Evolutionary conservation across 2,329 filamentous ascomycete genomes (phyloP).

Genomic region (Fusarium austroafricanum): DNA sequence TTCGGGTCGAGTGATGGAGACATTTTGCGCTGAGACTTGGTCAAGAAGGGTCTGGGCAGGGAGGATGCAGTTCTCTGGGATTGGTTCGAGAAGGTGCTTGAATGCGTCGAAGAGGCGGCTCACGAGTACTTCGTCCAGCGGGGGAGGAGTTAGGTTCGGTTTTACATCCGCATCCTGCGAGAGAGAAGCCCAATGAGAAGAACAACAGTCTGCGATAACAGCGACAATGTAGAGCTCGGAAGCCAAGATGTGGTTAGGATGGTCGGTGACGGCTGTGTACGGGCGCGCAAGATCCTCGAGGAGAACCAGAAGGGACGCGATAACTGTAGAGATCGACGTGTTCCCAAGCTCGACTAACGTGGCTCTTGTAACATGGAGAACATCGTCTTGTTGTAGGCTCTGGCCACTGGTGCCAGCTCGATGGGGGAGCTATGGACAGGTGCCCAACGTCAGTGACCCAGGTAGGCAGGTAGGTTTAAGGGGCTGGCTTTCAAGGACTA

Average conservation of each 20-base stretch:
- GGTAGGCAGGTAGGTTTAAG: neutral
- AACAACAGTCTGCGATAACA: slow-evolving; percentile 73
- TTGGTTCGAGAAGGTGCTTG: slow-evolving; percentile 67
- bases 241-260: slow-evolving; percentile 69
- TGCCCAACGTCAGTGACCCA: slow-evolving; percentile 52
- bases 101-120: slow-evolving; percentile 66
- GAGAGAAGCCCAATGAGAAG: slow-evolving; percentile 67
- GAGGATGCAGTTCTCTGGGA: slow-evolving; percentile 67
- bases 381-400: slow-evolving; percentile 69
- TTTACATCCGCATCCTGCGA: slow-evolving; percentile 45
- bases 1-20: slow-evolving; percentile 50
- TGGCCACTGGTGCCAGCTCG: slow-evolving; percentile 68
- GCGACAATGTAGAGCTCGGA: slow-evolving; percentile 74
- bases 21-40: slow-evolving; percentile 56
- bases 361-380: slow-evolving; percentile 69
- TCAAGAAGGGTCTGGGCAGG: slow-evolving; percentile 69
- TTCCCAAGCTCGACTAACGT: slow-evolving; percentile 71
- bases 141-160: slow-evolving; percentile 47
- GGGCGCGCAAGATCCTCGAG: slow-evolving; percentile 69
- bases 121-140: slow-evolving; percentile 64
- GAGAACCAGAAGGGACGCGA: slow-evolving; percentile 67
- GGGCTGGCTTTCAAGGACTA: neutral
- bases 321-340: slow-evolving; percentile 63
- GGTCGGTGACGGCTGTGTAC: slow-evolving; percentile 62
- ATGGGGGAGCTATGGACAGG: slow-evolving; percentile 68